Percentiles rank a stretch among this genome's conserved stretches.
Conservation (phyloP, 805 yeast species). For the Sugiyamaella qingdaonensis region DNA sequence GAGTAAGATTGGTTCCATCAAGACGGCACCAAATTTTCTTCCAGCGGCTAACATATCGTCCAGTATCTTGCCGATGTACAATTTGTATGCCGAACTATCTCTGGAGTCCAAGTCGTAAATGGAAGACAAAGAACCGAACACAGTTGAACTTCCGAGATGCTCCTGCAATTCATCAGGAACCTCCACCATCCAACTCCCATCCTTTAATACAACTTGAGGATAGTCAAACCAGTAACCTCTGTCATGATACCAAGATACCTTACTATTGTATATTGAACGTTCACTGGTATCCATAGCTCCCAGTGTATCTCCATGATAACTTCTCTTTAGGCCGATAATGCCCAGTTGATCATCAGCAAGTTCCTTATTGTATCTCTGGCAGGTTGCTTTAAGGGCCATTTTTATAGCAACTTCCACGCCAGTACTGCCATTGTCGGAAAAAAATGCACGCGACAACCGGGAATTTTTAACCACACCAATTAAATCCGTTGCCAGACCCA, state of each 20-base stretch:
- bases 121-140: constrained; percentile 13
- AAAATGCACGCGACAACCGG: constrained; percentile 21
- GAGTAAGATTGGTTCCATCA: constrained; percentile 25
- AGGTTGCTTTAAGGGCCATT: constrained; percentile 25
- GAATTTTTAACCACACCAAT: constrained; percentile 17
- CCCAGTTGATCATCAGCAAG: constrained; percentile 13
- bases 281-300: constrained; percentile 27
- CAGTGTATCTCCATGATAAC: constrained; percentile 28
- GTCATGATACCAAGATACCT: constrained; percentile 25
- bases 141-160: constrained; percentile 6
- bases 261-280: constrained; percentile 24
- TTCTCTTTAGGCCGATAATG: constrained; percentile 23
- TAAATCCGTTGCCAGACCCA: constrained; percentile 20
- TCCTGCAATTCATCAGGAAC: constrained; percentile 15
- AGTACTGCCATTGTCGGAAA: constrained; percentile 28
- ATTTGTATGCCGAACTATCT: constrained; percentile 11
- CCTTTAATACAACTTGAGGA: constrained; percentile 20
- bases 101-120: constrained; percentile 16
- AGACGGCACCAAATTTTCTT: constrained; percentile 25
- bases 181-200: constrained; percentile 22
- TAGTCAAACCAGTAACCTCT: constrained; percentile 27
- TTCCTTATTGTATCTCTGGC: constrained; percentile 19
- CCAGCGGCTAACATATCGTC: constrained; percentile 13
- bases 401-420: constrained; percentile 28
- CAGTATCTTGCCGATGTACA: constrained; percentile 15